phyloP scores from a whole-genome alignment of 306 rosid genomes.

The Rosa lucieae region DNA sequence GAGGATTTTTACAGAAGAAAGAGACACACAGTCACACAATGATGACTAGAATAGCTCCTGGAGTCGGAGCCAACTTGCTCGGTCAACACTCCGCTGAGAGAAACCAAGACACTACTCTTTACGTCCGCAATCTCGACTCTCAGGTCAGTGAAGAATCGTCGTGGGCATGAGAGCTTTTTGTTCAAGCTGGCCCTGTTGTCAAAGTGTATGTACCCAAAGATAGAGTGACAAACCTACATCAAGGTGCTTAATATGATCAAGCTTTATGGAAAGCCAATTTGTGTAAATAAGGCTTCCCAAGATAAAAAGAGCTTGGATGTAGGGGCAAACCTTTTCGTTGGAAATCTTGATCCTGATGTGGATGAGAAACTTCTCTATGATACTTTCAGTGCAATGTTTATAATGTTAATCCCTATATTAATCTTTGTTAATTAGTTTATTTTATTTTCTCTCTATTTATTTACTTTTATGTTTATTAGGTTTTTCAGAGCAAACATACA shows the following conservation, averaged over 20 bases:
- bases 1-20: too few species aligned
- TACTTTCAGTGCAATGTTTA: slow-evolving; percentile 65
- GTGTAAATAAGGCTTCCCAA: slow-evolving; percentile 97
- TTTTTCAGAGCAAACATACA: too few species aligned
- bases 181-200: slow-evolving; percentile 66
- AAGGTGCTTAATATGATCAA: slow-evolving; percentile 95
- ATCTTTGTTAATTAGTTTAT: too few species aligned
- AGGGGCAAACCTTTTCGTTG: slow-evolving; percentile 94
- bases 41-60: slow-evolving; percentile 96
- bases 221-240: slow-evolving; percentile 86
- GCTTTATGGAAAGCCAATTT: slow-evolving; percentile 91
- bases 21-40: slow-evolving; percentile 14
- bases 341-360: slow-evolving; percentile 94
- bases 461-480: too few species aligned
- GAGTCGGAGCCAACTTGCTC: slow-evolving; percentile 90
- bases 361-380: slow-evolving; percentile 95
- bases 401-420: too few species aligned
- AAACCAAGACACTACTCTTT: slow-evolving; percentile 95
- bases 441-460: too few species aligned
- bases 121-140: slow-evolving; percentile 92
- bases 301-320: slow-evolving; percentile 95
- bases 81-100: slow-evolving; percentile 85
- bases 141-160: slow-evolving; percentile 52
- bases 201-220: slow-evolving; percentile 86
- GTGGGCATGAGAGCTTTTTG: slow-evolving; percentile 58